Percentiles rank a stretch among this genome's conserved stretches.
Conservation (phyloP, 73 alveolate species). For the Stentor coeruleus region DNA sequence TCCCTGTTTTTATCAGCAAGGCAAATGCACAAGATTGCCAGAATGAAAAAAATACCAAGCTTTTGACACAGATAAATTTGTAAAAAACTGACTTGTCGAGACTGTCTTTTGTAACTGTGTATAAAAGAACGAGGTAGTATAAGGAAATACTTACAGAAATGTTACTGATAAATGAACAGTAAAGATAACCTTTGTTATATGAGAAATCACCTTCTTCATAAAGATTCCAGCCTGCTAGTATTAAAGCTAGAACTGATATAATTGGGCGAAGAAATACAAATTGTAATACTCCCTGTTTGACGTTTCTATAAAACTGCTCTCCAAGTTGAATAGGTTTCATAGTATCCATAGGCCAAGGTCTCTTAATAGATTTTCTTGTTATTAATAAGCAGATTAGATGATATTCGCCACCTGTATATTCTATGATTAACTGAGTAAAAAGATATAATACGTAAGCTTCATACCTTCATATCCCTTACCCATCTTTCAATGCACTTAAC, state of each 20-base stretch:
- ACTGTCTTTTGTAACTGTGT: slow-evolving; percentile 58
- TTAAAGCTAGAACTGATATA: slow-evolving; percentile 49
- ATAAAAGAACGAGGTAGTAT: slow-evolving; percentile 57
- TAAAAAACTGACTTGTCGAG: slow-evolving; percentile 55
- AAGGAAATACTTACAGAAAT: slow-evolving; percentile 38
- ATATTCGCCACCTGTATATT: slow-evolving; percentile 64
- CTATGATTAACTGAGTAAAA: slow-evolving; percentile 49
- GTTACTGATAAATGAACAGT: slow-evolving; percentile 51
- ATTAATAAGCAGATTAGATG: slow-evolving; percentile 44
- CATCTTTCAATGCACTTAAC: slow-evolving; percentile 48
- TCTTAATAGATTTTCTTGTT: slow-evolving; percentile 43
- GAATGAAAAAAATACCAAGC: slow-evolving; percentile 63
- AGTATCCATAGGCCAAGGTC: slow-evolving; percentile 63
- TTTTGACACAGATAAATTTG: slow-evolving; percentile 65
- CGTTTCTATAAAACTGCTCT: slow-evolving; percentile 43
- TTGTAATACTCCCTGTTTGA: slow-evolving; percentile 61
- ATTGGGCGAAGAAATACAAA: slow-evolving; percentile 60
- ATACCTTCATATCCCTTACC: slow-evolving; percentile 25
- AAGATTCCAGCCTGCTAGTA: slow-evolving; percentile 34
- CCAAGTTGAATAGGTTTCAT: slow-evolving; percentile 45
- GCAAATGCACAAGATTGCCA: slow-evolving; percentile 53
- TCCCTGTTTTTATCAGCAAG: slow-evolving; percentile 25
- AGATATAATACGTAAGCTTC: slow-evolving; percentile 68
- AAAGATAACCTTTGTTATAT: slow-evolving; percentile 41
- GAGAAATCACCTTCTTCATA: slow-evolving; percentile 58